A percentile compares a stretch with the other conserved stretches of the same genome.
These are phyloP conservation scores for Knufia fluminis DNA, from an alignment of 2,329 filamentous ascomycete genomes.

Conservation along the genomic window DNA sequence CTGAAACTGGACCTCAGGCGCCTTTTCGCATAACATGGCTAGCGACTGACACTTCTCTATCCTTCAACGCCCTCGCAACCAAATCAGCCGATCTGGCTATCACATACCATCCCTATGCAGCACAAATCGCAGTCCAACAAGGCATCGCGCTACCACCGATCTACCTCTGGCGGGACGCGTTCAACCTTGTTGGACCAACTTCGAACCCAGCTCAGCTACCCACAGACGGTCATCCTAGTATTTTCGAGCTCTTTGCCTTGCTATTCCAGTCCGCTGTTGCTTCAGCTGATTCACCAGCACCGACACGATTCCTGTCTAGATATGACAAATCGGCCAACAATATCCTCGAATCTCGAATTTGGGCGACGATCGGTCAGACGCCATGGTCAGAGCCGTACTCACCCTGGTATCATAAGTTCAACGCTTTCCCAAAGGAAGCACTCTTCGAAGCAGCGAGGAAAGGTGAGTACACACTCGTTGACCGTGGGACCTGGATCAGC, in stretches of 20 bases:
- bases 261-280: conserved; percentile 25
- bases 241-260: conserved; percentile 11
- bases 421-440: conserved; percentile 39
- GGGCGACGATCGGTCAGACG: conserved; percentile 38
- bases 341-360: conserved; percentile 40
- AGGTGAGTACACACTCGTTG: conserved; percentile 41
- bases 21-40: conserved; percentile 39
- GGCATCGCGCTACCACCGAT: conserved; percentile 31
- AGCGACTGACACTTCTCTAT: conserved; percentile 38
- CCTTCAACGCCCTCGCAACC: conserved; percentile 35
- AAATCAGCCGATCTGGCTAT: conserved; percentile 38
- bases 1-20: background rate
- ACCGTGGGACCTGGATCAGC: conserved; percentile 38
- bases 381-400: conserved; percentile 13
- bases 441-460: conserved; percentile 34
- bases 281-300: conserved; percentile 2
- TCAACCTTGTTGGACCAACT: conserved; percentile 31
- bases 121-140: conserved; percentile 36
- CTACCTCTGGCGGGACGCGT: conserved; percentile 41
- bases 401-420: conserved; percentile 23
- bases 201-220: conserved; percentile 12
- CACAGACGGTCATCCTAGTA: background rate
- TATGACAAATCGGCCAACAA: conserved; percentile 44
- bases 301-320: conserved; percentile 36
- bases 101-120: conserved; percentile 37